Evolutionary conservation across 805 yeast genomes (phyloP).

Genomic region (Tetrapisispora pingtungensis): DNA sequence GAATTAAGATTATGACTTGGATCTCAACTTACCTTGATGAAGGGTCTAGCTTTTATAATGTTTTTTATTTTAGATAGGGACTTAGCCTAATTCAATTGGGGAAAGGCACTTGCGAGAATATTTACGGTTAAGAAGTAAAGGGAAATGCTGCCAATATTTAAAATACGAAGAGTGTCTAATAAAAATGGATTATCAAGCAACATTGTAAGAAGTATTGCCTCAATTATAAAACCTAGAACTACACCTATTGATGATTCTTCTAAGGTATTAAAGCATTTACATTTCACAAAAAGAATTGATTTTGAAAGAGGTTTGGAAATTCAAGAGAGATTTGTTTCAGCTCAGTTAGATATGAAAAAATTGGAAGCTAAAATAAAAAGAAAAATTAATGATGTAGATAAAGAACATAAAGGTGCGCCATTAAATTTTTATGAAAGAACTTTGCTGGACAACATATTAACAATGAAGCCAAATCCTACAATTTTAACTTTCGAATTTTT

Average conservation of each 20-base stretch:
- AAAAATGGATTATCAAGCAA: not conserved
- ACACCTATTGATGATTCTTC: conserved; percentile 30
- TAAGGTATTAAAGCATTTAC: conserved; percentile 34
- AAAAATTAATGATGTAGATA: conserved; percentile 31
- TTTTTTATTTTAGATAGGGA: no score
- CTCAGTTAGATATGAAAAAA: conserved; percentile 47
- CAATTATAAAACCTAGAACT: conserved; percentile 8
- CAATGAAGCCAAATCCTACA: conserved; percentile 51
- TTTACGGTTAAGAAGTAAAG: no score
- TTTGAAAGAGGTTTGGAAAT: conserved; percentile 43
- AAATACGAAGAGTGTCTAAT: no score
- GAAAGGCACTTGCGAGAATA: no score
- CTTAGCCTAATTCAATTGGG: no score
- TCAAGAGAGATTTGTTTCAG: conserved; percentile 47
- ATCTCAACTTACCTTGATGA: no score
- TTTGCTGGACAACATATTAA: conserved; percentile 35
- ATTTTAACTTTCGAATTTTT: conserved; percentile 75
- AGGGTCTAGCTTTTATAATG: no score
- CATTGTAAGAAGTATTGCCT: not conserved
- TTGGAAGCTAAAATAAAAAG: conserved; percentile 39
- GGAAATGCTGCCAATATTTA: no score
- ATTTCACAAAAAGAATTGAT: conserved; percentile 31
- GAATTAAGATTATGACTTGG: no score
- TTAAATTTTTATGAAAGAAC: conserved; percentile 40
- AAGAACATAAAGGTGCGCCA: conserved; percentile 28